phyloP scores from a whole-genome alignment of 2,329 filamentous ascomycete species.

The Fusarium incarnatum region DNA sequence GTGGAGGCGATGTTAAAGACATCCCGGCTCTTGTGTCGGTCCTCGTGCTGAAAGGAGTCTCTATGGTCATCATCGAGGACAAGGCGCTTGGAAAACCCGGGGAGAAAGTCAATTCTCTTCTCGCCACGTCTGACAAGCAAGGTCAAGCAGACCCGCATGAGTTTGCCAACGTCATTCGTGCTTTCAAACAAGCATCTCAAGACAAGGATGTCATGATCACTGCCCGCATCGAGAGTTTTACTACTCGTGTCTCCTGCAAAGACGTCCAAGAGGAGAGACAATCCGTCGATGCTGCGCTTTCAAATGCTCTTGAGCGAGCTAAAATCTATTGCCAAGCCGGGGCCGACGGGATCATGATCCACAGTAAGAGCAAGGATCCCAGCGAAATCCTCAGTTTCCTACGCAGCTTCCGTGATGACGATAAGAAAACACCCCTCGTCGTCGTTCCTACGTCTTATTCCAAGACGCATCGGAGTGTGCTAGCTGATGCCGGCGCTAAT shows the following conservation, averaged over 20 bases:
- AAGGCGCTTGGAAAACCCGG: constrained; percentile 20
- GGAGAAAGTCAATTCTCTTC: constrained; percentile 24
- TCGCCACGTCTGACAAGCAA: constrained; percentile 16
- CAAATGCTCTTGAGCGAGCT: constrained; percentile 14
- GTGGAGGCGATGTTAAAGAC: constrained; percentile 14
- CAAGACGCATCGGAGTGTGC: not conserved
- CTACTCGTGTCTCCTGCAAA: not conserved
- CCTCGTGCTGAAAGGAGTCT: constrained; percentile 16
- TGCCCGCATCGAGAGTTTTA: constrained; percentile 8
- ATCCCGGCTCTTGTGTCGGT: constrained; percentile 20
- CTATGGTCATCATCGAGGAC: constrained; percentile 25
- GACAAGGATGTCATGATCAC: constrained; percentile 8
- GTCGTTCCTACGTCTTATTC: constrained; percentile 12
- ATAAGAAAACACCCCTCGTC: not conserved
- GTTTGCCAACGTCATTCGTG: constrained; percentile 9
- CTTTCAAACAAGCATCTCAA: constrained; percentile 1
- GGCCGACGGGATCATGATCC: constrained; percentile 25
- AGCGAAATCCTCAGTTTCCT: constrained; percentile 13
- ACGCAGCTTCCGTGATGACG: constrained; percentile 11
- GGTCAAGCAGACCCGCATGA: constrained; percentile 11
- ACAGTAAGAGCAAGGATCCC: constrained; percentile 21
- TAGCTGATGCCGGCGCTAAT: constrained; percentile 20
- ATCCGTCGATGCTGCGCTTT: not conserved
- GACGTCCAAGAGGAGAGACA: not conserved
- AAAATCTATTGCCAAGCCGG: constrained; percentile 18